Evolutionary conservation across 1,139 yeast genomes (phyloP), one percentile per base, ranked within the genome.

Genomic region (Geotrichum cucujoidarum): DNA sequence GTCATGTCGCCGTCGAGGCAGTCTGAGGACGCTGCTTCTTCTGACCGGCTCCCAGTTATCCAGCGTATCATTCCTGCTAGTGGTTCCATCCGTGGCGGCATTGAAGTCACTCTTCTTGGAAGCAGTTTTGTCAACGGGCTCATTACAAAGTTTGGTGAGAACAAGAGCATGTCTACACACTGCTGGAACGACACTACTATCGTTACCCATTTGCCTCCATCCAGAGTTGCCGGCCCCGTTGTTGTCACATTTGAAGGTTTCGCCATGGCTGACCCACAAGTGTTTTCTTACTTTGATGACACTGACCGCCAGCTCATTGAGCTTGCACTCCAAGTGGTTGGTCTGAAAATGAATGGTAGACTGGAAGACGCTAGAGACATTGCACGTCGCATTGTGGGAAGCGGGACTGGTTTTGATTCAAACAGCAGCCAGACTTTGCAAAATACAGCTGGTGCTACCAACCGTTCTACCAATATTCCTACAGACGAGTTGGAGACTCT

Each of bases 151-250:
- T 90, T 89, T 67, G 97, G 97, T 40, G 79, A 85, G 6, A 82
- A 81, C 61, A 74, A 76, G 54, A 92, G 96, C 0, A 69, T 85
- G 32, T 87, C 95, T 2, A 86, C 95, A 1, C 95, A 86, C 60
- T 87, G 95, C 63, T 89, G 96, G 97, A 86, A 92, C 43, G 89
- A 83, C 37, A 77, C 92, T 1, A 89, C 97, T 0, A 82, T 90
- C 51, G 95, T 89, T 2, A 84, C 96, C 0, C 85, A 83, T 60
- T 69, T 89, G 48, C 97, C 97, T 5, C 96, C 97, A 5, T 86
- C 95, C 0, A 68, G 82, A 10, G 77, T 75, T 49, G 83, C 95
- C 0, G 96, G 96, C 0, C 95, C 88, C 58, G 97, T 90, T 4
- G 72, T 85, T 55, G 96, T 89, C 1, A 79, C 88, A 27, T 82